phyloP scores from a whole-genome alignment of 2,329 filamentous ascomycete genomes.

The Curvularia verruculosa region DNA sequence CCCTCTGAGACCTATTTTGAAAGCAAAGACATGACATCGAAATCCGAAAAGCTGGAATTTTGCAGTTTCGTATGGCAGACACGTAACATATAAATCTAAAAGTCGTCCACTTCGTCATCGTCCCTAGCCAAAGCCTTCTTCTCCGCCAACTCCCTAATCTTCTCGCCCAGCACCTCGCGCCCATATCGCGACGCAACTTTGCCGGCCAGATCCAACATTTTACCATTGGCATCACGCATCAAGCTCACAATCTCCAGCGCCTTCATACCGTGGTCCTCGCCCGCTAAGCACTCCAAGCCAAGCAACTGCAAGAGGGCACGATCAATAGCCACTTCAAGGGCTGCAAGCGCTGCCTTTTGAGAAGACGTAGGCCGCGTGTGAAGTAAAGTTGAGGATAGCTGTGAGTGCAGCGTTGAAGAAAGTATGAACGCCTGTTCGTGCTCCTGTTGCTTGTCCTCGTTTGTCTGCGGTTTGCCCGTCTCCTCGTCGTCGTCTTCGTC shows the following conservation, averaged over 20 bases:
- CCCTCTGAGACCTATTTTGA: no score
- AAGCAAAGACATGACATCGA: no score
- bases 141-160: conserved; percentile 87
- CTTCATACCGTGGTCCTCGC: conserved; percentile 93
- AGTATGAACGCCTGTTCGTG: conserved; percentile 86
- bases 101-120: conserved; percentile 30
- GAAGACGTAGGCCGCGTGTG: conserved; percentile 67
- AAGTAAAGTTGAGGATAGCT: conserved; percentile 76
- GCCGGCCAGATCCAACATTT: conserved; percentile 88
- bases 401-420: conserved; percentile 70
- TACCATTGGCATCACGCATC: conserved; percentile 82
- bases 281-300: conserved; percentile 86
- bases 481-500: conserved; percentile 45
- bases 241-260: conserved; percentile 88
- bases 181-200: conserved; percentile 90
- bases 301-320: conserved; percentile 89
- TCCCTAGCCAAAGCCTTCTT: conserved; percentile 64
- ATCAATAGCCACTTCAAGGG: conserved; percentile 83
- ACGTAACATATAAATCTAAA: no score
- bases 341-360: conserved; percentile 70
- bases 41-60: no score
- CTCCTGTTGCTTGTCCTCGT: conserved; percentile 60
- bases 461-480: conserved; percentile 15
- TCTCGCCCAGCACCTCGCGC: conserved; percentile 78
- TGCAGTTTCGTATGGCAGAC: no score